Conservation (phyloP, 352 stramenopile genomes). For the Stramenopiles sp. region DNA sequence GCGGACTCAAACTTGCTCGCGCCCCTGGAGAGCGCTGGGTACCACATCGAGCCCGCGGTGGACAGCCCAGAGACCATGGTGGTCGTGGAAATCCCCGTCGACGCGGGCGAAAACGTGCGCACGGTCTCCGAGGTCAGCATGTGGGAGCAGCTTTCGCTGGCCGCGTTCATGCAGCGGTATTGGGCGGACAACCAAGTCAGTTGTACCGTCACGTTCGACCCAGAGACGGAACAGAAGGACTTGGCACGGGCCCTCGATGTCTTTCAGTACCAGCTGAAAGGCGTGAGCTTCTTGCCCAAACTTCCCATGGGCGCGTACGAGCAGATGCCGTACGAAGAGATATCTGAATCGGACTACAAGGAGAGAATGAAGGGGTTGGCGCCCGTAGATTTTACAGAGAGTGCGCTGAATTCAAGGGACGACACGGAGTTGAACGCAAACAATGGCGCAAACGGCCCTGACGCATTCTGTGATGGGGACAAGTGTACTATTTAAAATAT, state of each 20-base stretch:
- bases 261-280: constrained; percentile 83
- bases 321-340: constrained; percentile 74
- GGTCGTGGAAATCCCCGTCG: constrained; percentile 69
- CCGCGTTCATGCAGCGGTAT: constrained; percentile 68
- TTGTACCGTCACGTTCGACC: constrained; percentile 77
- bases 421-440: neutral
- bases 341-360: constrained; percentile 42
- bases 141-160: constrained; percentile 71
- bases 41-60: constrained; percentile 46
- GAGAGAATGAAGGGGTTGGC: constrained; percentile 23
- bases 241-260: constrained; percentile 55
- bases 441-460: neutral
- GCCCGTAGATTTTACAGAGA: neutral
- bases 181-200: constrained; percentile 84
- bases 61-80: constrained; percentile 34
- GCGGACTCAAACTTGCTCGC: constrained; percentile 49
- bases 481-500: no score
- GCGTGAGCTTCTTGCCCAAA: constrained; percentile 59
- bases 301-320: constrained; percentile 50
- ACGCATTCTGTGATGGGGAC: neutral
- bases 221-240: constrained; percentile 46
- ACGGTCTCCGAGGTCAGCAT: constrained; percentile 57
- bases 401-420: neutral
- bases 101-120: constrained; percentile 54
- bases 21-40: constrained; percentile 41